phyloP scores from a whole-genome alignment of 768 basidiomycete genomes.

The Lyophyllum atratum region DNA sequence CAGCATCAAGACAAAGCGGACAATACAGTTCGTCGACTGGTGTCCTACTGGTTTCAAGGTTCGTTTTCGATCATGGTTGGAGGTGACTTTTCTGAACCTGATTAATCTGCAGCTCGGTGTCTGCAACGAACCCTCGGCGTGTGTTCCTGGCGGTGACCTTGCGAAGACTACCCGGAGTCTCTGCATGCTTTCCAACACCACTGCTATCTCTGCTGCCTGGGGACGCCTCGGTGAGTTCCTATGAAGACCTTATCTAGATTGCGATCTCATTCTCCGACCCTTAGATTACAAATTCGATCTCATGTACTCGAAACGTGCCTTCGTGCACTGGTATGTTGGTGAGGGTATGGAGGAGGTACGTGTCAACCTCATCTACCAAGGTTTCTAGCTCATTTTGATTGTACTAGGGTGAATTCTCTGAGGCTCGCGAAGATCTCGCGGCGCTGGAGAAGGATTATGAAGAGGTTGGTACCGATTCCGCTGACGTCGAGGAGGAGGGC shows the following conservation, averaged over 20 bases:
- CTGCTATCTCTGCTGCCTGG: constrained; percentile 95
- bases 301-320: constrained; percentile 94
- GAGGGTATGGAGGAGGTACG: constrained; percentile 97
- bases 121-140: constrained; percentile 94
- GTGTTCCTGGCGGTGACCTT: constrained; percentile 92
- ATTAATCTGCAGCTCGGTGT: constrained; percentile 74
- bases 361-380: not conserved
- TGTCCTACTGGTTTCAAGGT: constrained; percentile 96
- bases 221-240: constrained; percentile 66
- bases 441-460: constrained; percentile 96
- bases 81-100: constrained; percentile 2
- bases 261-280: constrained; percentile 11
- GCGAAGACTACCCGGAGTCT: constrained; percentile 92
- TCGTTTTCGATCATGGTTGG: constrained; percentile 5
- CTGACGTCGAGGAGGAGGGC: constrained; percentile 66
- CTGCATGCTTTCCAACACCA: constrained; percentile 97
- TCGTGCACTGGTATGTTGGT: constrained; percentile 94
- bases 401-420: constrained; percentile 90
- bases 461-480: constrained; percentile 82
- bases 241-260: not conserved
- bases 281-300: constrained; percentile 97
- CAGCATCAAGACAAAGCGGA: constrained; percentile 95
- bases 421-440: constrained; percentile 97
- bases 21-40: constrained; percentile 99
- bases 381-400: not conserved